These are phyloP conservation scores for Fusarium staphyleae DNA, from an alignment of 2,329 filamentous ascomycete genomes.

Conservation along the genomic window DNA sequence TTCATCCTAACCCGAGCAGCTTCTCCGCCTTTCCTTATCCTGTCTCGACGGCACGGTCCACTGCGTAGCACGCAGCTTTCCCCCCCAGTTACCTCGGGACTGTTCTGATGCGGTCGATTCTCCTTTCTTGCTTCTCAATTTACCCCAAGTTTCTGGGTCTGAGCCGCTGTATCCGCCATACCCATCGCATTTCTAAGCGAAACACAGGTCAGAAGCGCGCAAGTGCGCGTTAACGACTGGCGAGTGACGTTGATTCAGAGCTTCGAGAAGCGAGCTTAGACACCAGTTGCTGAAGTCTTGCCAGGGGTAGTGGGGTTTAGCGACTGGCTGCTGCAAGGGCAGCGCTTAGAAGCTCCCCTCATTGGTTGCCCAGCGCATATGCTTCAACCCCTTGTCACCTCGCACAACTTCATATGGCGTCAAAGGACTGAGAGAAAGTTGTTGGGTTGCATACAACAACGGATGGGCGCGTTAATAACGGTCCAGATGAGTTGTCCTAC, in stretches of 20 bases:
- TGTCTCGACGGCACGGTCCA: conserved; percentile 17
- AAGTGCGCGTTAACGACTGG: conserved; percentile 17
- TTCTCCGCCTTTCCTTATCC: conserved; percentile 15
- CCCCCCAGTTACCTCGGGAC: conserved; percentile 1
- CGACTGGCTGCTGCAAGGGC: conserved; percentile 40
- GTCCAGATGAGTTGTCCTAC: too few species aligned
- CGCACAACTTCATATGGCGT: conserved; percentile 30
- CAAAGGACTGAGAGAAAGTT: conserved; percentile 14
- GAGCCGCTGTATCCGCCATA: conserved; percentile 8
- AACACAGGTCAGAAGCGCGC: conserved; percentile 14
- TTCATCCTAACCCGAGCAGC: conserved; percentile 9
- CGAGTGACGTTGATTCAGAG: conserved; percentile 27
- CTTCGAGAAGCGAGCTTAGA: conserved; percentile 18
- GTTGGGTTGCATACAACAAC: conserved; percentile 2
- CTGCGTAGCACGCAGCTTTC: conserved; percentile 4
- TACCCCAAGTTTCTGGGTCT: neutral
- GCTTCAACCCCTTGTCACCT: conserved; percentile 37
- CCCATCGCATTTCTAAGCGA: conserved; percentile 1
- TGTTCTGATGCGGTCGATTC: conserved; percentile 16
- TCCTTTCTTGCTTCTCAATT: neutral
- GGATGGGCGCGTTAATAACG: too few species aligned
- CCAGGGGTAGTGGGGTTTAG: conserved; percentile 36
- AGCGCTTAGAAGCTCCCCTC: conserved; percentile 41
- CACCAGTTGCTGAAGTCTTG: conserved; percentile 30
- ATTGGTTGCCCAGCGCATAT: conserved; percentile 37